Percentiles rank a stretch among this genome's conserved stretches.
Evolutionary conservation across 495 filamentous ascomycete genomes (phyloP).

Genomic region (Tirmania nivea): DNA sequence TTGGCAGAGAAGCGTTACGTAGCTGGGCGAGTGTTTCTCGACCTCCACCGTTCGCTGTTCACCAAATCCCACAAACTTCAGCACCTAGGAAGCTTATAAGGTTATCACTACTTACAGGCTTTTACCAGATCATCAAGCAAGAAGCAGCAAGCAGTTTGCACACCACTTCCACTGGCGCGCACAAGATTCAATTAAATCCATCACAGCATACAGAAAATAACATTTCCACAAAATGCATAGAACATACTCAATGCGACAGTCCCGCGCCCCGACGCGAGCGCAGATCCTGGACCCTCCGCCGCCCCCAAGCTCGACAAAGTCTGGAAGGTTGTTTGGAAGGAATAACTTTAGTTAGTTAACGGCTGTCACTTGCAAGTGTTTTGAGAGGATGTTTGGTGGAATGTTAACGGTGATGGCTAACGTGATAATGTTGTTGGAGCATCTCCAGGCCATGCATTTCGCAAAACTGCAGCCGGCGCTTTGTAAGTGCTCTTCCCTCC

Average conservation of each 20-base stretch:
- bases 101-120: no score
- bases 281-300: slow-evolving; percentile 84
- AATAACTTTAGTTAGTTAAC: slow-evolving; percentile 47
- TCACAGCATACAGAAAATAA: background rate
- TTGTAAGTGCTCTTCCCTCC: slow-evolving; percentile 21
- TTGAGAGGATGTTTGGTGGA: no score
- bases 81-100: no score
- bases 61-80: no score
- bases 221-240: slow-evolving; percentile 53
- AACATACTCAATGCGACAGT: slow-evolving; percentile 95
- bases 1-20: no score
- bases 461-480: slow-evolving; percentile 71
- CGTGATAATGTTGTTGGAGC: slow-evolving; percentile 16
- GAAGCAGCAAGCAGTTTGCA: no score
- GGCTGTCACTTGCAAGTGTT: background rate
- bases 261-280: slow-evolving; percentile 76
- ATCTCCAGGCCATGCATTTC: slow-evolving; percentile 69
- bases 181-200: no score
- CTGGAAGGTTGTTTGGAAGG: slow-evolving; percentile 65
- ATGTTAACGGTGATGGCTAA: slow-evolving; percentile 18
- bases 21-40: no score
- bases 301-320: slow-evolving; percentile 75
- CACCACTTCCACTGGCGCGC: no score
- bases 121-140: no score
- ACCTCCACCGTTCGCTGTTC: no score